Conservation (phyloP, 306 rosid genomes). For the Castanea sativa region DNA sequence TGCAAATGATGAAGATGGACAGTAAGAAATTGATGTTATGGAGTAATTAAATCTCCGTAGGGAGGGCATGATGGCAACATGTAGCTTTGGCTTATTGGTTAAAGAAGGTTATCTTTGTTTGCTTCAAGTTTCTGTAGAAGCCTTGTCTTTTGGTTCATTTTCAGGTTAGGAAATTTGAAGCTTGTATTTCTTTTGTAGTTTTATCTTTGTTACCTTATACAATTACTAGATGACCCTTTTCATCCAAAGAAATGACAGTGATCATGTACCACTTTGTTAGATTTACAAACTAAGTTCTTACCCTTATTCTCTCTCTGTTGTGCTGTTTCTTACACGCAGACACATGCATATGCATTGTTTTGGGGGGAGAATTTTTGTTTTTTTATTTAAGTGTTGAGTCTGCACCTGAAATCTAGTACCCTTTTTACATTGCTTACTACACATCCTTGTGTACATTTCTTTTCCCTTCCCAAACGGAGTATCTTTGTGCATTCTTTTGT, state of each 20-base stretch:
- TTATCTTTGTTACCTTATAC: constrained; percentile 5
- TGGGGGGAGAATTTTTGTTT: background rate
- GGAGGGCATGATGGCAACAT: constrained; percentile 21
- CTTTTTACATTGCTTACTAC: background rate
- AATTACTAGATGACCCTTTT: constrained; percentile 22
- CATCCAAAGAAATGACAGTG: background rate
- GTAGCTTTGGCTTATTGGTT: constrained; percentile 26
- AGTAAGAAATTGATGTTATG: constrained; percentile 9
- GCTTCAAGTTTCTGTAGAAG: constrained; percentile 26
- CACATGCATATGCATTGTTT: background rate
- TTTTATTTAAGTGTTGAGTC: background rate
- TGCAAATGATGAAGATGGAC: constrained; percentile 25
- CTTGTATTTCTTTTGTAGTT: constrained; percentile 16
- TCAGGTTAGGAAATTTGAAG: constrained; percentile 12
- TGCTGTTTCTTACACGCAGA: background rate
- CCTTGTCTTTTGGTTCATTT: constrained; percentile 20
- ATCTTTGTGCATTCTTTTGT: background rate
- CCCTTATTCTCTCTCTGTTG: background rate
- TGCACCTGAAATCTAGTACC: background rate
- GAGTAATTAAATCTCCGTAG: constrained; percentile 22
- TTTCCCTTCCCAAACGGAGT: background rate
- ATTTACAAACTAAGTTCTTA: background rate
- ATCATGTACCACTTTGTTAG: constrained; percentile 12
- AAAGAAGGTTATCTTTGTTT: constrained; percentile 25
- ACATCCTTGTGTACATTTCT: background rate